Evolutionary conservation across 768 basidiomycete genomes (phyloP), one percentile per base, ranked within the genome.

Genomic region (Chiua virens): DNA sequence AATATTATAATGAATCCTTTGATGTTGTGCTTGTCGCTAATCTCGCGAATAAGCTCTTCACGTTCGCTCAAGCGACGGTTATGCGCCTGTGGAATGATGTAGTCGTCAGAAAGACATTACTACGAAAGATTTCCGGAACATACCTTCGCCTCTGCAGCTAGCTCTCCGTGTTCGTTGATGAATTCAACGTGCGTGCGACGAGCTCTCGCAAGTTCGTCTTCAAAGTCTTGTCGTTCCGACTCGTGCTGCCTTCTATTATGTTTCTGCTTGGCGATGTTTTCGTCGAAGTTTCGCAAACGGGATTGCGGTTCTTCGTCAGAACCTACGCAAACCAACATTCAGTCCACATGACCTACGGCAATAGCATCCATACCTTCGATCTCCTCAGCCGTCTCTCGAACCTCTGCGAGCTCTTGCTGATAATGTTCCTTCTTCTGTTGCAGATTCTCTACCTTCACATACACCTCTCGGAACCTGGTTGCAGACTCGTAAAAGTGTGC

Each of bases 391-490:
- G 79, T 88, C 40, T 83, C 75, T 49, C 78, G 80, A 7, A 84
- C 76, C 25, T 85, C 81, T 2, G 76, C 74, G 34, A 89, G 74
- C 38, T 92, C 86, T 13, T 72, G 69, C 57, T 86, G 75, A 47
- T 83, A 73, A 42, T 81, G 78, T n/a, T 73, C 64, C 62, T 86
- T 86, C 60, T 79, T 80, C 52, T 81, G 76, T 47, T 84, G 73
- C 41, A 90, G 67, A 53, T 74, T 77, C 49, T 87, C 82, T 20
- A 86, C 80, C 59, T 82, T 82, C 48, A 86, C 70, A 62, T 89
- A 94, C 47, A 88, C 77, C 68, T 97, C 90, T 50, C 91, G 81
- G 65, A 98, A 97, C 63, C 87, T 87, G 21, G 83, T 84, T 3
- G 90, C 86, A 40, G 83, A 79, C 45, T 96, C 89, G 60, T 91